A percentile compares a stretch with the other conserved stretches of the same genome.
phyloP scores from a whole-genome alignment of 805 yeast genomes.

The Kuraishia borneana region DNA sequence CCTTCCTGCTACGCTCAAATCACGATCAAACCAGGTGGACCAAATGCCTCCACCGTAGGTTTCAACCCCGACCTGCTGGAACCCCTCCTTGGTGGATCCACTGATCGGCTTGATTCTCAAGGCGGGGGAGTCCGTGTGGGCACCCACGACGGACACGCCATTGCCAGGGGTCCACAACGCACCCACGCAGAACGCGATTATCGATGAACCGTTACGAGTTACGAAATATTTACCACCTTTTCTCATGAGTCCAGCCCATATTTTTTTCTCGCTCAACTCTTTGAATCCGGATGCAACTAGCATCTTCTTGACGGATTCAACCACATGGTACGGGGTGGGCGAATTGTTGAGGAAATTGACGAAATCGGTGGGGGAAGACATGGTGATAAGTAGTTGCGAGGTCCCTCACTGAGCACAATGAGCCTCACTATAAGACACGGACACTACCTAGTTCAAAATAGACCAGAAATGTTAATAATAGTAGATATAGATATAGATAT shows the following conservation, averaged over 20 bases:
- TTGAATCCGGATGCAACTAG: conserved; percentile 54
- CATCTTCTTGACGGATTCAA: conserved; percentile 46
- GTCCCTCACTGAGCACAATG: no score
- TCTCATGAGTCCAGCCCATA: conserved; percentile 50
- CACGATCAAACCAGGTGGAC: conserved; percentile 97
- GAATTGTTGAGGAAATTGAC: conserved; percentile 70
- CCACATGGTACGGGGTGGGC: conserved; percentile 94
- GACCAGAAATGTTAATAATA: no score
- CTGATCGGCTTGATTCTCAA: conserved; percentile 84
- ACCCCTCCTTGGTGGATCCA: conserved; percentile 59
- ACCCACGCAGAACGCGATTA: conserved; percentile 82
- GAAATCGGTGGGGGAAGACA: conserved; percentile 50
- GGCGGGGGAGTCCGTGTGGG: conserved; percentile 93
- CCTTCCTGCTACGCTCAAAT: conserved; percentile 84
- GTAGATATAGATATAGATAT: no score
- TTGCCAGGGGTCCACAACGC: conserved; percentile 61
- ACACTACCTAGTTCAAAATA: no score
- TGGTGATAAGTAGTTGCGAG: no score
- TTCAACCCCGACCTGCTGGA: conserved; percentile 85
- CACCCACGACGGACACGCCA: conserved; percentile 84
- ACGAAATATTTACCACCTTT: conserved; percentile 67
- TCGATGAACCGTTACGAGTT: conserved; percentile 81
- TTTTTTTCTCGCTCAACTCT: conserved; percentile 59
- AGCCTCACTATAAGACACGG: no score
- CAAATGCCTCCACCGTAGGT: conserved; percentile 94